Evolutionary conservation across 352 stramenopile genomes (phyloP).

Genomic region (Pythium aphanidermatum): DNA sequence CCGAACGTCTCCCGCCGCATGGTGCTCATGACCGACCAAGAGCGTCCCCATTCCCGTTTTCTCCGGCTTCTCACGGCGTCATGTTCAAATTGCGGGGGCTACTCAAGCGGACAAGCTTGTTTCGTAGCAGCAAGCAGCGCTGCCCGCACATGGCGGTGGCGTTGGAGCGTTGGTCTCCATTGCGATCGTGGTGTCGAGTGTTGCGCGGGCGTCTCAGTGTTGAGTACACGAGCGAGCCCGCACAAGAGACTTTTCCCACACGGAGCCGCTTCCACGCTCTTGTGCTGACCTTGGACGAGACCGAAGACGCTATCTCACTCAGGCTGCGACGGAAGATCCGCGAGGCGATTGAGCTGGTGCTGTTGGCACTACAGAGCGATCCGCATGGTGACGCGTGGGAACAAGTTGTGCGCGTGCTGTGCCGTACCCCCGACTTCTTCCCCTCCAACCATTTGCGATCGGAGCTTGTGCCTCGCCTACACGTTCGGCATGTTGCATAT

Average conservation of each 20-base stretch:
- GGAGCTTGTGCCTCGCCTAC: conserved; percentile 11
- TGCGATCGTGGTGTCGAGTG: conserved; percentile 11
- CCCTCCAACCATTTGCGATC: conserved; percentile 9
- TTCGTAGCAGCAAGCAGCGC: conserved; percentile 5
- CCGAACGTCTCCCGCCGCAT: too few relatives aligned
- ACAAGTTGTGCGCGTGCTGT: conserved; percentile 15
- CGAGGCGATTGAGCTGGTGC: conserved; percentile 15
- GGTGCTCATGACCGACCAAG: too few relatives aligned
- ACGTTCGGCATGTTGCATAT: conserved; percentile 6
- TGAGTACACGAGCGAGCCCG: conserved; percentile 10
- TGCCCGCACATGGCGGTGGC: conserved; percentile 15
- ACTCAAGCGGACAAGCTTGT: conserved; percentile 3
- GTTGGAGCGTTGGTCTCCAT: conserved; percentile 8
- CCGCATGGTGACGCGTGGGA: conserved; percentile 16
- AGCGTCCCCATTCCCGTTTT: too few relatives aligned
- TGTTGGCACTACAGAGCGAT: conserved; percentile 4
- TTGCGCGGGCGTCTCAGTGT: conserved; percentile 11
- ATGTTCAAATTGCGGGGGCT: conserved; percentile 7
- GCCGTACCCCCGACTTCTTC: conserved; percentile 13
- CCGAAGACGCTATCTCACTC: conserved; percentile 2
- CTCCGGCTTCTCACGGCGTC: neutral
- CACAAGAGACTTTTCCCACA: conserved; percentile 5
- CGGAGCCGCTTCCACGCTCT: conserved; percentile 9
- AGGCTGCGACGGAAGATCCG: conserved; percentile 12
- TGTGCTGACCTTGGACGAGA: conserved; percentile 19